Conservation (phyloP, 169 alveolate genomes). For the Besnoitia besnoiti region DNA sequence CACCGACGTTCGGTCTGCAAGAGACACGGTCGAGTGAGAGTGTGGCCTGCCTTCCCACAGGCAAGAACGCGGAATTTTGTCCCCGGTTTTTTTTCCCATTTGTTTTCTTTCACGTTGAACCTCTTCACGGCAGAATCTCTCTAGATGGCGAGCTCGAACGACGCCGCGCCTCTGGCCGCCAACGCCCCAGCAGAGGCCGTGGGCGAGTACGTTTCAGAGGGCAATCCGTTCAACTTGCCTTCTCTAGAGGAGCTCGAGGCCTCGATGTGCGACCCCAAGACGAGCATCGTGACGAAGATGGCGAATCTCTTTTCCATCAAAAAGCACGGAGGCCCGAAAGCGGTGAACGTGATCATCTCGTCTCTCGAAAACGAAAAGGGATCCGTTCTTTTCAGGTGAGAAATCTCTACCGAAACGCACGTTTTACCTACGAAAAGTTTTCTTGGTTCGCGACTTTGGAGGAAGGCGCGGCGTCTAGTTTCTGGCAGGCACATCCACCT, state of each 20-base stretch:
- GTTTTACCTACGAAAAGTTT: no score
- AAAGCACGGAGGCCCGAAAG: not conserved
- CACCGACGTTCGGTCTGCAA: no score
- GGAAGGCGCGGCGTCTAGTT: no score
- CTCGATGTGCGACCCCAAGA: not conserved
- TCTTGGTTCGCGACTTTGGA: no score
- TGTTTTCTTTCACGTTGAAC: no score
- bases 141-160: no score
- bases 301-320: not conserved
- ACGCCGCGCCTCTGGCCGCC: not conserved
- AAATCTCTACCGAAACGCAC: not conserved
- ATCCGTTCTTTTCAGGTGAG: not conserved
- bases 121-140: no score
- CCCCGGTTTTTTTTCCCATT: no score
- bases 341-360: not conserved
- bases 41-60: no score
- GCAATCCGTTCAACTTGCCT: not conserved
- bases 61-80: no score
- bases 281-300: not conserved
- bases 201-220: not conserved
- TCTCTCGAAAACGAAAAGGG: not conserved
- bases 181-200: not conserved
- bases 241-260: constrained; percentile 7
- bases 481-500: no score
- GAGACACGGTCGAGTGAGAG: no score